phyloP scores from a whole-genome alignment of 1,139 yeast genomes.

The Meyerozyma elateridarum region DNA sequence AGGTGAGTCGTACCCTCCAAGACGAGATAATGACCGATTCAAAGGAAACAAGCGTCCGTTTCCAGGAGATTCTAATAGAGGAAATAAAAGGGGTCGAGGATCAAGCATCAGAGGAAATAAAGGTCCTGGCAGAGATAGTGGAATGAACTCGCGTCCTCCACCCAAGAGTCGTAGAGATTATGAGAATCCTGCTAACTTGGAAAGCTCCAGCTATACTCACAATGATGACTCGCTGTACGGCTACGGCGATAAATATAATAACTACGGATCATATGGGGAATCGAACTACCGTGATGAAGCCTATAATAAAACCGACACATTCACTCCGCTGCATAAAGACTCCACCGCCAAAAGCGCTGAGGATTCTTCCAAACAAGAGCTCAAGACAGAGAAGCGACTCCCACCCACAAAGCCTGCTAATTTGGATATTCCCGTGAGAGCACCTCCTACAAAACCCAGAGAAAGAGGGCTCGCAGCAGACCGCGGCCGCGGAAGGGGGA shows the following conservation, averaged over 20 bases:
- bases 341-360: too few species aligned
- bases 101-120: neutral
- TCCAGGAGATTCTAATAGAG: slow-evolving; percentile 1
- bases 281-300: too few species aligned
- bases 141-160: too few species aligned
- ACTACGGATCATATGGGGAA: neutral
- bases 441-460: neutral
- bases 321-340: too few species aligned
- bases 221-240: neutral
- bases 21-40: neutral
- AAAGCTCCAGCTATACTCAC: neutral
- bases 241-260: slow-evolving; percentile 1
- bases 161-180: slow-evolving; percentile 3
- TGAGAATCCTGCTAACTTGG: neutral
- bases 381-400: too few species aligned
- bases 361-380: too few species aligned
- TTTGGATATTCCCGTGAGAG: too few species aligned
- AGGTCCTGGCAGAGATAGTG: slow-evolving; percentile 1
- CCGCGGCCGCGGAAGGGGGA: slow-evolving; percentile 5
- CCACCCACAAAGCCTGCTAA: too few species aligned
- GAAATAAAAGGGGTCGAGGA: slow-evolving; percentile 2
- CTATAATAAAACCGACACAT: too few species aligned
- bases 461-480: too few species aligned
- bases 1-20: neutral
- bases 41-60: slow-evolving; percentile 2